Evolutionary conservation across 2,329 filamentous ascomycete species (phyloP).

Genomic region (Exophiala spinifera): DNA sequence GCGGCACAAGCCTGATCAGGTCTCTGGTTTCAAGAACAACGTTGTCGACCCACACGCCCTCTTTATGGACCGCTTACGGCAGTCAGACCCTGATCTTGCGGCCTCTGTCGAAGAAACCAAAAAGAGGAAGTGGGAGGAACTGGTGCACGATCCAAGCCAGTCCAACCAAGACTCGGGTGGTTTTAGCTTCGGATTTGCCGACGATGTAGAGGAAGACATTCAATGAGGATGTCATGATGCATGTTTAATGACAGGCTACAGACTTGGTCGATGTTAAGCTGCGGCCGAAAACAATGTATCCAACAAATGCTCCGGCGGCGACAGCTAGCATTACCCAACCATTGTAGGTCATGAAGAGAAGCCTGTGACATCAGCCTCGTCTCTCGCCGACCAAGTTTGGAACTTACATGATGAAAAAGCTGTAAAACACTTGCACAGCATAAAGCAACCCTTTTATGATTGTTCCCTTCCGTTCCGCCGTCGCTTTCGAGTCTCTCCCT

Average conservation of each 20-base stretch:
- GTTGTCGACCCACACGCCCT: slow-evolving; percentile 70
- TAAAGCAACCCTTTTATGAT: slow-evolving; percentile 80
- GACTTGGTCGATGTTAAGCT: slow-evolving; percentile 71
- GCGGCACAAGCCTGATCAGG: slow-evolving; percentile 75
- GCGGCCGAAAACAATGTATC: slow-evolving; percentile 78
- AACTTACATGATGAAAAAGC: slow-evolving; percentile 96
- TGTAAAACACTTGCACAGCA: slow-evolving; percentile 93
- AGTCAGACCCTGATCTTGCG: slow-evolving; percentile 64
- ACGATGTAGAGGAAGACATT: slow-evolving; percentile 52
- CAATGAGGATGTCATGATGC: background rate
- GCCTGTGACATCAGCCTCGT: slow-evolving; percentile 53
- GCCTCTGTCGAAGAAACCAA: slow-evolving; percentile 63
- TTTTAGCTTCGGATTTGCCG: slow-evolving; percentile 65
- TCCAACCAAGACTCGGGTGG: slow-evolving; percentile 39
- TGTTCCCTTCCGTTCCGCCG: slow-evolving; percentile 65
- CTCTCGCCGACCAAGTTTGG: background rate
- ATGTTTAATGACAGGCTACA: slow-evolving; percentile 77
- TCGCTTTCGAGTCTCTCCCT: slow-evolving; percentile 66
- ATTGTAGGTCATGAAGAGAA: slow-evolving; percentile 99
- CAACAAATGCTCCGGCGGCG: slow-evolving; percentile 80
- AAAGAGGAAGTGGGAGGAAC: slow-evolving; percentile 83
- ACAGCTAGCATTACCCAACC: slow-evolving; percentile 96
- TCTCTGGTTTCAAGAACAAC: slow-evolving; percentile 76
- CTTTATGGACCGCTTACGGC: slow-evolving; percentile 67
- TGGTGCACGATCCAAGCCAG: slow-evolving; percentile 59